Percentiles rank a stretch among this genome's conserved stretches.
Conservation (phyloP, 2,329 filamentous ascomycete species). For the Penicillium sp. region DNA sequence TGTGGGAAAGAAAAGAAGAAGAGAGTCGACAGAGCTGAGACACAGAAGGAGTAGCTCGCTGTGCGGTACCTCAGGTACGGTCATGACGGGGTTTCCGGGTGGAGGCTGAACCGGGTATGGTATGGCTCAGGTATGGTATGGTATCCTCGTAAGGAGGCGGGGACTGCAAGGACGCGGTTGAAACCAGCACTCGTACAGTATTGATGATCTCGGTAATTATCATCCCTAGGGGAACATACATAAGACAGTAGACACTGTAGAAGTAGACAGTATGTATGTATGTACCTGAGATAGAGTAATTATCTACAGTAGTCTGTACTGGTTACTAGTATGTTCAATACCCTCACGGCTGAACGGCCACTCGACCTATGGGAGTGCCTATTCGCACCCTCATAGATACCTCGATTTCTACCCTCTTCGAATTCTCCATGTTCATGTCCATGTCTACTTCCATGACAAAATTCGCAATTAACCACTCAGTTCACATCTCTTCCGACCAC, state of each 20-base stretch:
- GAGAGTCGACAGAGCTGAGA: slow-evolving; percentile 28
- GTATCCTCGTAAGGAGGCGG: slow-evolving; percentile 13
- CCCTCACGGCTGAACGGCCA: background rate
- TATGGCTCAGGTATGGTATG: slow-evolving; percentile 2
- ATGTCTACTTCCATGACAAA: too few relatives aligned
- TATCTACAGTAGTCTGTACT: too few relatives aligned
- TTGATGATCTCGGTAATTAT: too few relatives aligned
- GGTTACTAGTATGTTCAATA: too few relatives aligned
- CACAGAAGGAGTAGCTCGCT: slow-evolving; percentile 30
- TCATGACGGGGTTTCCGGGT: slow-evolving; percentile 25
- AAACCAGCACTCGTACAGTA: slow-evolving; percentile 1
- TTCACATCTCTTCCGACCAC: too few relatives aligned
- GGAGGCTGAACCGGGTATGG: slow-evolving; percentile 26
- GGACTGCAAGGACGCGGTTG: slow-evolving; percentile 8
- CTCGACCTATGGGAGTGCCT: background rate
- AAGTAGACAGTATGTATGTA: too few relatives aligned
- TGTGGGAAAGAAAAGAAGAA: slow-evolving; percentile 44
- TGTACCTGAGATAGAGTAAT: too few relatives aligned
- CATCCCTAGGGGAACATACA: too few relatives aligned
- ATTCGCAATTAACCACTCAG: too few relatives aligned
- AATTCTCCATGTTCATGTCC: too few relatives aligned
- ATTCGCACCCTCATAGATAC: background rate
- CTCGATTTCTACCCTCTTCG: too few relatives aligned
- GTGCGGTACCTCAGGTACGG: slow-evolving; percentile 32
- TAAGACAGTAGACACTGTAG: too few relatives aligned